phyloP scores from a whole-genome alignment of 2,329 filamentous ascomycete genomes.

The Phialophora macrospora region DNA sequence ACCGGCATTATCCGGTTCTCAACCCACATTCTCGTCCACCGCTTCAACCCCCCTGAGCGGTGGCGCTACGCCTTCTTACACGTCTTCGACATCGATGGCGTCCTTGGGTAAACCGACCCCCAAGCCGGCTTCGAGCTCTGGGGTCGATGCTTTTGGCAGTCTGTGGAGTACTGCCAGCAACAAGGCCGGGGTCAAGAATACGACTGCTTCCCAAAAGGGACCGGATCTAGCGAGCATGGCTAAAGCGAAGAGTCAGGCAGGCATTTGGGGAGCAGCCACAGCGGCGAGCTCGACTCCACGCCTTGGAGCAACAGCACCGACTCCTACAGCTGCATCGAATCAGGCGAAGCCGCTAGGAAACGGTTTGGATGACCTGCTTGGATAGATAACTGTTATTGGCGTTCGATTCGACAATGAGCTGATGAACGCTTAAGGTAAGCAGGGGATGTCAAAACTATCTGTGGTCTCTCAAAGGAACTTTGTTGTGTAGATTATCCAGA shows the following conservation, averaged over 20 bases:
- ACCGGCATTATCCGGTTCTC: conserved; percentile 26
- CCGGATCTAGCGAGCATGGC: conserved; percentile 90
- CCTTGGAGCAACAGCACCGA: conserved; percentile 52
- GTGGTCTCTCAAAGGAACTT: neutral
- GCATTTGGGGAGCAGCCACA: conserved; percentile 83
- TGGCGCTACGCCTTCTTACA: conserved; percentile 46
- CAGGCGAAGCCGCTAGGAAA: conserved; percentile 44
- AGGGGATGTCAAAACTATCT: neutral
- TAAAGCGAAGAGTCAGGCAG: conserved; percentile 95
- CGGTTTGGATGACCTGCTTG: conserved; percentile 54
- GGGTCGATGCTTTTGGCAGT: conserved; percentile 86
- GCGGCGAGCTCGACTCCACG: conserved; percentile 54
- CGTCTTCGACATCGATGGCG: conserved; percentile 46
- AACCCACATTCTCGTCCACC: conserved; percentile 40
- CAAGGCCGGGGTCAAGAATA: conserved; percentile 72
- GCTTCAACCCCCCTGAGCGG: conserved; percentile 39
- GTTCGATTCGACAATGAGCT: neutral
- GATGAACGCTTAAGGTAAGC: neutral
- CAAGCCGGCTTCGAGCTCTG: conserved; percentile 55
- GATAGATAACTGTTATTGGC: conserved; percentile 39
- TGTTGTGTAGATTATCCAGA: neutral
- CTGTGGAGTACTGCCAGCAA: conserved; percentile 74
- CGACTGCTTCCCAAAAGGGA: conserved; percentile 67
- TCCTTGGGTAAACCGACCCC: conserved; percentile 55
- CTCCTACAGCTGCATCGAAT: conserved; percentile 43